Percentiles rank a stretch among this genome's conserved stretches.
Evolutionary conservation across 306 rosid species (phyloP).

Genomic region (Trifolium pratense): DNA sequence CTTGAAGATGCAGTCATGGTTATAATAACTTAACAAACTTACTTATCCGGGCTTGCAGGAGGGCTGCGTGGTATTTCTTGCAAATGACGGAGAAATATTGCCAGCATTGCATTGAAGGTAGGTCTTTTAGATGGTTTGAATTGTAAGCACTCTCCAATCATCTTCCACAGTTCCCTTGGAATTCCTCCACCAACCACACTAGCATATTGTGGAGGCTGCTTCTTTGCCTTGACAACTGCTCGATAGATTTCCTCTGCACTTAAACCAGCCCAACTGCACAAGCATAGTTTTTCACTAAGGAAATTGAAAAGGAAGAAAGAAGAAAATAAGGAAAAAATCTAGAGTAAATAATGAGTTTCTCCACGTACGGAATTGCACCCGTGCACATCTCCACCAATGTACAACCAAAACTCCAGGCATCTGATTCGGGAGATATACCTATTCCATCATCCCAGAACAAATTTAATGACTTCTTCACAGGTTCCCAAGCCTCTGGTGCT

Average conservation of each 20-base stretch:
- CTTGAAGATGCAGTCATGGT: slow-evolving; percentile 33
- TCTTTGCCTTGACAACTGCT: slow-evolving; percentile 81
- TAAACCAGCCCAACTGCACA: slow-evolving; percentile 95
- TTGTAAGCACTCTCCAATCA: slow-evolving; percentile 98
- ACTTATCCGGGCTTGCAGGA: slow-evolving; percentile 96
- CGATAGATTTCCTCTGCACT: slow-evolving; percentile 91
- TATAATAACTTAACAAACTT: slow-evolving; percentile 50
- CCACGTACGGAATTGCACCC: slow-evolving; percentile 97
- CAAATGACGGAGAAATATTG: slow-evolving; percentile 90
- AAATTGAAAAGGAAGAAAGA: slow-evolving; percentile 37
- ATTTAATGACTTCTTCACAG: slow-evolving; percentile 85
- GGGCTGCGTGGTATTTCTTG: slow-evolving; percentile 95
- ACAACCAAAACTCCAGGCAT: slow-evolving; percentile 99
- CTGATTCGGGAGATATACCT: slow-evolving; percentile 94
- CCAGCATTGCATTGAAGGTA: slow-evolving; percentile 82
- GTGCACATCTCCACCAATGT: slow-evolving; percentile 99
- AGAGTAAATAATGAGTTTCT: slow-evolving; percentile 50
- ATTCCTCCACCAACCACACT: slow-evolving; percentile 98
- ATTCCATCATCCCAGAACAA: slow-evolving; percentile 96
- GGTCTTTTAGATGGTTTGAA: slow-evolving; percentile 93
- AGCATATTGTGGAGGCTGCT: slow-evolving; percentile 94
- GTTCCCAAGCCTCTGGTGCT: slow-evolving; percentile 99
- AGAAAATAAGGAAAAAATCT: slow-evolving; percentile 41
- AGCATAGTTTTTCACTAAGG: slow-evolving; percentile 44
- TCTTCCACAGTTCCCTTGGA: slow-evolving; percentile 97